phyloP scores from a whole-genome alignment of 345 rosid species.

The Trapa incisa region DNA sequence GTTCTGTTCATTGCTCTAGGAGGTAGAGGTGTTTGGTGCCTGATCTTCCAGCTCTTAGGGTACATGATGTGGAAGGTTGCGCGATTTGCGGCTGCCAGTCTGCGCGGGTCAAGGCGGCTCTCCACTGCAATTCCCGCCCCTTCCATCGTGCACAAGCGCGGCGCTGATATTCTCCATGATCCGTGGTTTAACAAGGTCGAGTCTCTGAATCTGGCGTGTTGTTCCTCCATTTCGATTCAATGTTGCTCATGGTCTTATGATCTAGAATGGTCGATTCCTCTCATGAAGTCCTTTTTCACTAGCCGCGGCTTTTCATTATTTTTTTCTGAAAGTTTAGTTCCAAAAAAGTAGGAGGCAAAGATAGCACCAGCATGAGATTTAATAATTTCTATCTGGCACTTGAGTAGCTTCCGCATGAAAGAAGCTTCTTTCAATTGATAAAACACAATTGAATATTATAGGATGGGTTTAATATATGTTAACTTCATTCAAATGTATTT shows the following conservation, averaged over 20 bases:
- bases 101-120: slow-evolving; percentile 47
- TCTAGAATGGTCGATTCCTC: no score
- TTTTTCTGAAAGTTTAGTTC: not conserved
- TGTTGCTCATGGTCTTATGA: no score
- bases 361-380: not conserved
- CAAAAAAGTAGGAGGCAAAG: not conserved
- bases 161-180: slow-evolving; percentile 96
- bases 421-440: not conserved
- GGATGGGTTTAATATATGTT: not conserved
- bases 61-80: slow-evolving; percentile 50
- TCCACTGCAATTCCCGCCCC: slow-evolving; percentile 81
- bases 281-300: no score
- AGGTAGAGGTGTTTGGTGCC: not conserved
- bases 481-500: no score
- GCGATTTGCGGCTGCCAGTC: slow-evolving; percentile 30
- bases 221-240: not conserved
- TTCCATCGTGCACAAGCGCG: slow-evolving; percentile 90
- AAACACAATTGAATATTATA: no score
- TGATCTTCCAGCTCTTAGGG: not conserved
- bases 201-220: not conserved
- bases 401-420: not conserved
- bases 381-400: no score
- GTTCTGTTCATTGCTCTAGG: no score
- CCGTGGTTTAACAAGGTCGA: slow-evolving; percentile 86
- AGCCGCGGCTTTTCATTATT: no score